These are phyloP conservation scores for Brassica cretica DNA, from an alignment of 345 rosid genomes.

Conservation along the genomic window DNA sequence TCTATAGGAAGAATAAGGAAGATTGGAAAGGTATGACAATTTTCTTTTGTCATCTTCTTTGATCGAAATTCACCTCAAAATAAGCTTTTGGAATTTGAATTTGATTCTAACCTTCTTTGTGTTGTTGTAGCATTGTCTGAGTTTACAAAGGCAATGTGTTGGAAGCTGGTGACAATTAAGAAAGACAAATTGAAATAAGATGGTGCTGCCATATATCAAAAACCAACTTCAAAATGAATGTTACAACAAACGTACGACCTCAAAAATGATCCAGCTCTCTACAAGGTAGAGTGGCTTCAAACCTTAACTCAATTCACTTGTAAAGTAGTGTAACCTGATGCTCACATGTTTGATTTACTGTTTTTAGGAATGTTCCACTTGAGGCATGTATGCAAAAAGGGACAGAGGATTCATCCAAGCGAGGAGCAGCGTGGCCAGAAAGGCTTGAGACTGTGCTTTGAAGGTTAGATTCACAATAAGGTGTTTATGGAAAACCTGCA, in stretches of 20 bases:
- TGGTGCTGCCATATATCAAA: constrained; percentile 69
- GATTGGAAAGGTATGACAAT: constrained; percentile 73
- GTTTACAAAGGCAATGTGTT: constrained; percentile 72
- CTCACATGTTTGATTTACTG: constrained; percentile 1
- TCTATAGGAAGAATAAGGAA: constrained; percentile 72
- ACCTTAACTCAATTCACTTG: background rate
- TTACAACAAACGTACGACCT: constrained; percentile 55
- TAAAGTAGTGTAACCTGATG: background rate
- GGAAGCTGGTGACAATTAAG: constrained; percentile 58
- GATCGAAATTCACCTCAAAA: background rate
- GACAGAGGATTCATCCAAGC: constrained; percentile 50
- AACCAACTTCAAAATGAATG: constrained; percentile 66
- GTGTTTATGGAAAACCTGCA: constrained; percentile 71
- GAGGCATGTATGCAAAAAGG: constrained; percentile 82
- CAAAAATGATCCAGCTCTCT: constrained; percentile 58
- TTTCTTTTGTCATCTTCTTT: too few species aligned
- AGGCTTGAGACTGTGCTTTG: constrained; percentile 66
- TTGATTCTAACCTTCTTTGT: constrained; percentile 27
- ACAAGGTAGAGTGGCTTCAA: constrained; percentile 51
- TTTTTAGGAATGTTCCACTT: constrained; percentile 67
- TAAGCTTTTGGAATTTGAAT: background rate
- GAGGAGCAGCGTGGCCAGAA: constrained; percentile 72
- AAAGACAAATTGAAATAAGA: constrained; percentile 64
- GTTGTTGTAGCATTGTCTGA: constrained; percentile 64
- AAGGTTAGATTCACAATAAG: constrained; percentile 63